phyloP scores from a whole-genome alignment of 352 stramenopile species.

The Phytophthora meadii region DNA sequence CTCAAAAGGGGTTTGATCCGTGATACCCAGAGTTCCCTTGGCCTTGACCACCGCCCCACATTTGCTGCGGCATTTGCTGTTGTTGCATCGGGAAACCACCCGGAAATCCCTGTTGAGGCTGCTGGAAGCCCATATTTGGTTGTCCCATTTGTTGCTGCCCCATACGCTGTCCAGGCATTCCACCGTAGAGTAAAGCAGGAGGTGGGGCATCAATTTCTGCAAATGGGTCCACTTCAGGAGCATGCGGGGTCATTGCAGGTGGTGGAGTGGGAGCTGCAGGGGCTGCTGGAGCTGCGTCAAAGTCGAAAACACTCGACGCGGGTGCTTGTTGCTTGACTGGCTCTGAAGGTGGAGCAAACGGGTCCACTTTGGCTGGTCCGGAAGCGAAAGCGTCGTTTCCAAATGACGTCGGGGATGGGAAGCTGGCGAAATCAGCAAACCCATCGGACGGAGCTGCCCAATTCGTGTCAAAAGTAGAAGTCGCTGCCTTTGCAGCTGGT shows the following conservation, averaged over 20 bases:
- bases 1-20: constrained; percentile 36
- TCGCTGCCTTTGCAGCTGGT: constrained; percentile 14
- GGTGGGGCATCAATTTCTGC: constrained; percentile 45
- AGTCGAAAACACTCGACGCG: constrained; percentile 43
- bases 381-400: constrained; percentile 23
- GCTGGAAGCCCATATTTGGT: constrained; percentile 22
- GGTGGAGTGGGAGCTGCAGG: constrained; percentile 7
- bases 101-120: constrained; percentile 32
- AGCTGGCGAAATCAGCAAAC: constrained; percentile 77
- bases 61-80: constrained; percentile 50
- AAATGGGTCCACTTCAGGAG: constrained; percentile 57
- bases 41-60: constrained; percentile 32
- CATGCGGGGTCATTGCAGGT: constrained; percentile 23
- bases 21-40: constrained; percentile 36
- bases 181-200: constrained; percentile 34
- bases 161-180: constrained; percentile 31
- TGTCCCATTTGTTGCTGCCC: constrained; percentile 26
- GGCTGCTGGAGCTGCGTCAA: constrained; percentile 29
- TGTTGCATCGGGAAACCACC: constrained; percentile 33
- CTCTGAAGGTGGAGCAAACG: constrained; percentile 57
- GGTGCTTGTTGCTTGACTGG: constrained; percentile 49
- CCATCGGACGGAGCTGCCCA: constrained; percentile 34
- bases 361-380: constrained; percentile 22
- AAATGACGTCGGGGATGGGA: constrained; percentile 48
- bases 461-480: constrained; percentile 26